These are phyloP conservation scores for Aspergillus cejpii DNA, from an alignment of 2,329 filamentous ascomycete genomes.

Conservation along the genomic window DNA sequence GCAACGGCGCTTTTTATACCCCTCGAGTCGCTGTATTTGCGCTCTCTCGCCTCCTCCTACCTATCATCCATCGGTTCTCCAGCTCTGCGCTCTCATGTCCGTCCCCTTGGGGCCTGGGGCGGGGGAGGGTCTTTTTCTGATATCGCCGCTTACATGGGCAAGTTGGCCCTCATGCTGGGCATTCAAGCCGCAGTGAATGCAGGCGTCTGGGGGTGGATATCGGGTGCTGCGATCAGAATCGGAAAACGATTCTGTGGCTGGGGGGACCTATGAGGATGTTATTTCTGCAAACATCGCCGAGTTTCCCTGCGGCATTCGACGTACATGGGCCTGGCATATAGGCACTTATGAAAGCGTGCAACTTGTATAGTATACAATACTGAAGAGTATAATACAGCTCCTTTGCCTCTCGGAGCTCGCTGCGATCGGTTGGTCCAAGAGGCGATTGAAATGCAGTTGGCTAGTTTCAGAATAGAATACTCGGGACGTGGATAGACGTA, in stretches of 20 bases:
- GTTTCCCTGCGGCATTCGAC: neutral
- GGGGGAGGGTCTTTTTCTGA: conserved; percentile 29
- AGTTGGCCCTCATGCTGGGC: conserved; percentile 33
- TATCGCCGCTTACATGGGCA: conserved; percentile 31
- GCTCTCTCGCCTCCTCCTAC: conserved; percentile 36
- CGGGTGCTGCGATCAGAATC: conserved; percentile 34
- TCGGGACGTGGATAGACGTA: no score
- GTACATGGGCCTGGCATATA: neutral
- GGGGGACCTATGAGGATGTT: conserved; percentile 25
- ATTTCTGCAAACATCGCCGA: neutral
- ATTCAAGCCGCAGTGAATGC: conserved; percentile 35
- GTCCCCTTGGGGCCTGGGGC: conserved; percentile 29
- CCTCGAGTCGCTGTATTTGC: conserved; percentile 37
- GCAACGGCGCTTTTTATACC: conserved; percentile 37
- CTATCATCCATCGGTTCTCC: conserved; percentile 26
- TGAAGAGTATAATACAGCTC: no score
- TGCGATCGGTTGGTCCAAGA: no score
- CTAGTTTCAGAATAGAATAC: no score
- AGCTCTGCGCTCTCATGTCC: conserved; percentile 25
- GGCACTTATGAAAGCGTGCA: no score
- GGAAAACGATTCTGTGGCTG: conserved; percentile 38
- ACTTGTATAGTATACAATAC: no score
- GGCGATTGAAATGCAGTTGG: no score
- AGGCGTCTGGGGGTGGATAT: conserved; percentile 35
- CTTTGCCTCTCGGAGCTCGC: no score